Evolutionary conservation across 495 filamentous ascomycete genomes (phyloP), one percentile per base, ranked within the genome.

Genomic region (Hyaloscypha finlandica): DNA sequence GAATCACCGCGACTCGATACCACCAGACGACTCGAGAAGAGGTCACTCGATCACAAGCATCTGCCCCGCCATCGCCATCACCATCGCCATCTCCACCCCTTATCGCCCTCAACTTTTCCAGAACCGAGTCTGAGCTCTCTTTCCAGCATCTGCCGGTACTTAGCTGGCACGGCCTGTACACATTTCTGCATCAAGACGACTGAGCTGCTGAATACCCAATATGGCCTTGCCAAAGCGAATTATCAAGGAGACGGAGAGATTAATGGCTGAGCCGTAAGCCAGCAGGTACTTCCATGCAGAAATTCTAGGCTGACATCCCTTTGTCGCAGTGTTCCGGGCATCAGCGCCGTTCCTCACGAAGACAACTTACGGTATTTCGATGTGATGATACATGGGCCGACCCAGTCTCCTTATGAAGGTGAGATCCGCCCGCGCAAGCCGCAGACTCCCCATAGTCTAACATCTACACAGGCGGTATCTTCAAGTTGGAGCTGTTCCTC

Each of bases 301-400:
- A 14, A n/a, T 52, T 39, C 20, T 0, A 19, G 59, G 55, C 65
- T 70, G 35, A 64, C 63, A 63, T 58, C 58, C 31, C 20, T 63
- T 19, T 64, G 57, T 71, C 25, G 25, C 25, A 97, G 94, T 54
- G 95, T 98, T 22, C 93, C 93, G 32, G 95, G 95, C 65, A 99
- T 99, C 79, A 97, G 92, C 69, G 95, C 95, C 31, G 84, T 97
- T 65, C 96, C 96, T n/a, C 95, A 98, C 77, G 94, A 97, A 76
- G 95, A 99, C 71, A 99, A 99, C 78, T 85, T 97, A 58, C 86
- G 95, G 61, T 98, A 99, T 78, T 99, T 99, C 75, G 96, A 98
- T 76, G 95, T 99, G 65, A 91, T 88, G 70, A 97, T 99, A 67
- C 89, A 97, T 73, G 95, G 95, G n/a, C 95, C 95, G 12, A 88